Percentiles rank a stretch among this genome's conserved stretches.
Conservation (phyloP, 2,329 filamentous ascomycete genomes). For the Colletotrichum australisinense region DNA sequence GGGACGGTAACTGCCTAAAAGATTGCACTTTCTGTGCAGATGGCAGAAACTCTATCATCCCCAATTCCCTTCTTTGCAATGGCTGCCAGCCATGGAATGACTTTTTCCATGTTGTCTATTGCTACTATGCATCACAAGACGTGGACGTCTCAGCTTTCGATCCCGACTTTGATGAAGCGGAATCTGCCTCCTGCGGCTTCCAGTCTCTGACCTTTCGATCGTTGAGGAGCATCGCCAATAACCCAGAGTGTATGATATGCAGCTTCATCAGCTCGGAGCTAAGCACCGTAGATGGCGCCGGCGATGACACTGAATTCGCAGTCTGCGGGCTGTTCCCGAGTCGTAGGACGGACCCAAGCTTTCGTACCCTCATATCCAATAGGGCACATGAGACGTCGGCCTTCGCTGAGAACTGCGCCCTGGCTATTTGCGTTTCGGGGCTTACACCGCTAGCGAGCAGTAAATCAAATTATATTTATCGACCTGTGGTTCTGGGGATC, state of each 20-base stretch:
- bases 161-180: not conserved
- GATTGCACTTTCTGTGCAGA: not conserved
- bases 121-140: not conserved
- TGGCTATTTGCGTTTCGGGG: not conserved
- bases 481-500: not conserved
- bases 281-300: not conserved
- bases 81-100: not conserved
- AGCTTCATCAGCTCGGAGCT: not conserved
- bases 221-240: not conserved
- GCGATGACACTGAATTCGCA: not conserved
- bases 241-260: not conserved
- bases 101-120: not conserved
- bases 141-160: not conserved
- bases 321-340: not conserved
- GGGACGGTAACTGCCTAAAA: not conserved
- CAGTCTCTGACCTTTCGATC: not conserved
- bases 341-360: not conserved
- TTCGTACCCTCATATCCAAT: not conserved
- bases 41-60: not conserved
- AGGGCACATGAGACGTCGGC: not conserved
- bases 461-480: not conserved
- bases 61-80: not conserved
- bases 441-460: not conserved
- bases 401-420: not conserved
- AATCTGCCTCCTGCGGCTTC: not conserved